Percentiles rank a stretch among this genome's conserved stretches.
Conservation (phyloP, 495 filamentous ascomycete species). For the Xylaria flabelliformis region DNA sequence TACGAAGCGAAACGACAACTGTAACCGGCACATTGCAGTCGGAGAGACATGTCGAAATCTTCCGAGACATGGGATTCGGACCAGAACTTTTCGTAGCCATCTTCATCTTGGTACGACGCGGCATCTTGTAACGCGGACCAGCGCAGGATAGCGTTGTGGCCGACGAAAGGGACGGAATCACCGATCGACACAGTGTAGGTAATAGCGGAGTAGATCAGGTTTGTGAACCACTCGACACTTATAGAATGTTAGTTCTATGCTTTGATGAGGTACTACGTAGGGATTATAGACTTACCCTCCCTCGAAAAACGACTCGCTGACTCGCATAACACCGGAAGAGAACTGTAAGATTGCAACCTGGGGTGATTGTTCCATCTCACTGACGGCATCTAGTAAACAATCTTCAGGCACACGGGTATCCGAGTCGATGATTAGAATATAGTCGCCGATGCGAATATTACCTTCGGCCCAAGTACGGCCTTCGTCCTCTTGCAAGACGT, state of each 20-base stretch:
- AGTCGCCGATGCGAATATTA: conserved; percentile 73
- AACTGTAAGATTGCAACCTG: conserved; percentile 75
- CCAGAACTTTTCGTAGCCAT: conserved; percentile 70
- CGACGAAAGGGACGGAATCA: conserved; percentile 72
- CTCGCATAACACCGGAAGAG: conserved; percentile 73
- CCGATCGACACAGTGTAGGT: conserved; percentile 70
- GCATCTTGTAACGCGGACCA: conserved; percentile 74
- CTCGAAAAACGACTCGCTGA: conserved; percentile 66
- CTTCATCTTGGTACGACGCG: conserved; percentile 47
- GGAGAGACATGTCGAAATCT: conserved; percentile 78
- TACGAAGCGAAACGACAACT: conserved; percentile 68
- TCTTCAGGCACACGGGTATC: conserved; percentile 72
- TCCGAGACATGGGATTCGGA: conserved; percentile 76
- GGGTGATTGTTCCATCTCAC: conserved; percentile 74
- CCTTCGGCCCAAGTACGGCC: conserved; percentile 72
- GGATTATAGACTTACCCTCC: conserved; percentile 49
- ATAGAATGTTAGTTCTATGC: conserved; percentile 12
- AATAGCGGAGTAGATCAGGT: conserved; percentile 74
- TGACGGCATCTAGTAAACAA: conserved; percentile 71
- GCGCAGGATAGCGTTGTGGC: conserved; percentile 73
- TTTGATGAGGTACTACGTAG: not conserved
- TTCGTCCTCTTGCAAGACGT: conserved; percentile 63
- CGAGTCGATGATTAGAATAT: conserved; percentile 71
- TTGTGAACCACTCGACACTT: conserved; percentile 74
- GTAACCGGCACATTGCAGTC: conserved; percentile 69